Base-by-base conservation (phyloP, 805 yeast genomes). In the Starmera pachycereana region DNA sequence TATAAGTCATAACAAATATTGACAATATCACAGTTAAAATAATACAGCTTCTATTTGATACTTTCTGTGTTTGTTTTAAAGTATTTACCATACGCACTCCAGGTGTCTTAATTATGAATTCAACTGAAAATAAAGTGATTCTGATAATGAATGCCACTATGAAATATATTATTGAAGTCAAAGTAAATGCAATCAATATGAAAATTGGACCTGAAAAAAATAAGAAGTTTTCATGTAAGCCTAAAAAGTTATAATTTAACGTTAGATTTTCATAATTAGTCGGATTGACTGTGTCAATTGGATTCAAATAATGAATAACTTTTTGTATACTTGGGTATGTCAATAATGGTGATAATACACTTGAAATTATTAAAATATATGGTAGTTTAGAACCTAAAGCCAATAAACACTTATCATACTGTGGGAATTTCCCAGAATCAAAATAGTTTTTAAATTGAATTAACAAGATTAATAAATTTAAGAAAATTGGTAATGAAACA, bases 401-500 rank as follows among this genome's bases (percentile, higher is more conserved):
- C 8, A 60, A 47, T 34, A 84, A 49, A 1, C 78, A 76, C 16
- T 61, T 65, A 30, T 64, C 65, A 49, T 76, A 69, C 1, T 69
- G 52, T 2, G 72, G 65, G 47, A 68, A 75, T 0, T 47, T 50
- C 3, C 58, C 63, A 18, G 60, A 58, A 29, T 59, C 44, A 39
- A 63, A 53, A 51, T 68, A 80, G 14, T 52, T 48, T 30, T 50
- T 50, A 38, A 81, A 63, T 55, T 89, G 97, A 16, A 75, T 50
- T 3, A 72, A 50, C 35, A 81, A 47, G 0, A 73, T 71, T 13
- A 75, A 41, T 1, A 76, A 58, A 1, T 79, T 68, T 13, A 83
- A 63, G 32, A 76, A 74, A 1, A 81, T 65, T 4, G 95, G 88
- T 40, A 83, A 69, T 2, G 88, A 70, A 4, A 84, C 80, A 33